A percentile compares a stretch with the other conserved stretches of the same genome.
Conservation (phyloP, 176 grass and related monocot genomes). For the Lolium perenne region DNA sequence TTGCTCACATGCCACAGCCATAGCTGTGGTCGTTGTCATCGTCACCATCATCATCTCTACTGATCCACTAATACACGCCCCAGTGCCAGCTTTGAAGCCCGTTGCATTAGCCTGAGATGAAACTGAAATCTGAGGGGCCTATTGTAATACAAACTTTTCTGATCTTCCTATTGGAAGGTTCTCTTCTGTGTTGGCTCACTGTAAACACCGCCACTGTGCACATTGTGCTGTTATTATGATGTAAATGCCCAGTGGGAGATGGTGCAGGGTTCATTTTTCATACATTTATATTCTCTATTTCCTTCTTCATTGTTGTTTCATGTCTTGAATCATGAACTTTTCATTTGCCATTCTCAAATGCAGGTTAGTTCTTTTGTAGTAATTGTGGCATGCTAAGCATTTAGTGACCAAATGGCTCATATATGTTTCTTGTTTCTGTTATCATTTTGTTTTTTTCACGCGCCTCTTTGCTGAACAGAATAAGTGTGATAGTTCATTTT, state of each 20-base stretch:
- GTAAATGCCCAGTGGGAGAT: not conserved
- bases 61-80: not conserved
- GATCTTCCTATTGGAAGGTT: not conserved
- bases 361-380: not conserved
- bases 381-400: constrained; percentile 4
- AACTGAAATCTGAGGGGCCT: constrained; percentile 19
- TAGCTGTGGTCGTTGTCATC: not conserved
- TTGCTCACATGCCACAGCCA: not conserved
- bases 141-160: not conserved
- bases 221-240: not conserved
- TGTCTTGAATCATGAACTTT: not conserved
- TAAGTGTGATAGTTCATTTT: not conserved
- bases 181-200: not conserved
- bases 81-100: constrained; percentile 41
- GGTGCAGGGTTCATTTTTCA: not conserved
- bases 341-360: not conserved
- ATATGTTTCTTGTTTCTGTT: not conserved
- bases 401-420: not conserved
- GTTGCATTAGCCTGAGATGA: constrained; percentile 17
- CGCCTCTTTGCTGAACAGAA: not conserved
- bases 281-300: constrained; percentile 2
- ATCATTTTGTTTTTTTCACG: not conserved
- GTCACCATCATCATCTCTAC: not conserved
- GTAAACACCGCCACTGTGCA: not conserved
- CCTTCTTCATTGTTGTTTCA: not conserved